Conservation (phyloP, 345 rosid species). For the Euphorbia peplus region DNA sequence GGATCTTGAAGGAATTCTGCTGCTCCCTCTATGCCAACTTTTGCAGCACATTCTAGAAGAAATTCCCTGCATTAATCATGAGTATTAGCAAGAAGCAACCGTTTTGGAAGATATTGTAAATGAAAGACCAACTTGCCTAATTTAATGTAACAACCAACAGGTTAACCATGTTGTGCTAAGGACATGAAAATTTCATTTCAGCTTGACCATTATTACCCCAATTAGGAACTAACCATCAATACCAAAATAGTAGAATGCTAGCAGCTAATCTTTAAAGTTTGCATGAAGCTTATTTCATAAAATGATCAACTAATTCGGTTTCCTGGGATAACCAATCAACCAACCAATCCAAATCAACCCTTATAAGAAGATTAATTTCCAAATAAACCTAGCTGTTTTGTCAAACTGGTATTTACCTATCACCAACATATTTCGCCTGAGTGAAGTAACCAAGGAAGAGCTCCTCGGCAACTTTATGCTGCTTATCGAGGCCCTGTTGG, state of each 20-base stretch:
- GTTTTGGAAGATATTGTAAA: slow-evolving; percentile 3
- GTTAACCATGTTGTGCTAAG: neutral
- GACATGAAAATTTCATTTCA: neutral
- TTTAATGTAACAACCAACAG: neutral
- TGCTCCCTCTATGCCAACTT: slow-evolving; percentile 76
- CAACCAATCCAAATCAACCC: neutral
- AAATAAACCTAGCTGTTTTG: too few species aligned
- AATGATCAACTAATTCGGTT: neutral
- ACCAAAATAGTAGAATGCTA: neutral
- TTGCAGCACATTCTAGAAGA: slow-evolving; percentile 68
- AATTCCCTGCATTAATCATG: slow-evolving; percentile 50
- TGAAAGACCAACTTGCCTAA: neutral
- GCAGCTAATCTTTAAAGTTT: neutral
- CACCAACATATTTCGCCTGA: slow-evolving; percentile 76
- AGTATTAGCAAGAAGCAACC: neutral
- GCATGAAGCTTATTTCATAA: neutral
- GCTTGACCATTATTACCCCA: neutral
- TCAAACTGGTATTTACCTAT: slow-evolving; percentile 36
- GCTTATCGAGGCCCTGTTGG: slow-evolving; percentile 58
- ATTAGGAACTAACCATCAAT: neutral
- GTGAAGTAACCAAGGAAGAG: slow-evolving; percentile 83
- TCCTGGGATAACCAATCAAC: neutral
- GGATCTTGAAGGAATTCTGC: slow-evolving; percentile 75
- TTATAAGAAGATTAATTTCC: too few species aligned
- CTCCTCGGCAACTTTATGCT: slow-evolving; percentile 77